These are phyloP conservation scores for Fusarium haematococcum DNA, from an alignment of 2,329 filamentous ascomycete genomes.

Conservation along the genomic window DNA sequence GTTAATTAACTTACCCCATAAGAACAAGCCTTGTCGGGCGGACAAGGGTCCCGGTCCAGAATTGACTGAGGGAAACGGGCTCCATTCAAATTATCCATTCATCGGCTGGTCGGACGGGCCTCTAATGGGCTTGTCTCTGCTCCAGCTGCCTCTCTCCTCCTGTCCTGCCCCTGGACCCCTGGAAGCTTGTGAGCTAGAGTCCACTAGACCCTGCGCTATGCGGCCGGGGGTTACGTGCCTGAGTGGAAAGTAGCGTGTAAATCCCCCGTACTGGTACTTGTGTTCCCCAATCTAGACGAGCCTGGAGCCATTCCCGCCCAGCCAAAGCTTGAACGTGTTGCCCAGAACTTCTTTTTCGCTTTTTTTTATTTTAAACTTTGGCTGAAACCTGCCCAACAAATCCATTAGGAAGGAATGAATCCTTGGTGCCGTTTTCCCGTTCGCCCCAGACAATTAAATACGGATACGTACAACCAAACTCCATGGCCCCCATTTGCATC, in stretches of 20 bases:
- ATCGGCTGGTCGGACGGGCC: conserved; percentile 4
- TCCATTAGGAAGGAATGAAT: not conserved
- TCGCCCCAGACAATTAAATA: not conserved
- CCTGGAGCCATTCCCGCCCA: not conserved
- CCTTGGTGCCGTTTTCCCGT: not conserved
- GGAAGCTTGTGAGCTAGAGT: not conserved
- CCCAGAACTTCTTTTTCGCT: not conserved
- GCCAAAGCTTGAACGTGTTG: not conserved
- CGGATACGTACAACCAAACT: not conserved
- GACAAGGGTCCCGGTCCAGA: not conserved
- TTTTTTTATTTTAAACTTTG: not conserved
- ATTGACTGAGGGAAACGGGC: not conserved
- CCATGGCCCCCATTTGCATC: not conserved
- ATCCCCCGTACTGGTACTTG: conserved; percentile 16
- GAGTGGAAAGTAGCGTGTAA: conserved; percentile 17
- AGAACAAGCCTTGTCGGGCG: not conserved
- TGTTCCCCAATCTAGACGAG: not conserved
- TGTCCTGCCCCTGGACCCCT: conserved; percentile 25
- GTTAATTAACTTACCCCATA: conserved; percentile 1
- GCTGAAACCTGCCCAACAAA: not conserved
- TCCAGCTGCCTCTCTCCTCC: not conserved
- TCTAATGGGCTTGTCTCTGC: not conserved
- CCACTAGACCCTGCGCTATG: not conserved
- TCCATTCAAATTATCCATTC: not conserved
- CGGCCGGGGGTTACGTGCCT: not conserved